These are phyloP conservation scores for Pyrenophora teres DNA, from an alignment of 2,329 filamentous ascomycete species.

Conservation along the genomic window DNA sequence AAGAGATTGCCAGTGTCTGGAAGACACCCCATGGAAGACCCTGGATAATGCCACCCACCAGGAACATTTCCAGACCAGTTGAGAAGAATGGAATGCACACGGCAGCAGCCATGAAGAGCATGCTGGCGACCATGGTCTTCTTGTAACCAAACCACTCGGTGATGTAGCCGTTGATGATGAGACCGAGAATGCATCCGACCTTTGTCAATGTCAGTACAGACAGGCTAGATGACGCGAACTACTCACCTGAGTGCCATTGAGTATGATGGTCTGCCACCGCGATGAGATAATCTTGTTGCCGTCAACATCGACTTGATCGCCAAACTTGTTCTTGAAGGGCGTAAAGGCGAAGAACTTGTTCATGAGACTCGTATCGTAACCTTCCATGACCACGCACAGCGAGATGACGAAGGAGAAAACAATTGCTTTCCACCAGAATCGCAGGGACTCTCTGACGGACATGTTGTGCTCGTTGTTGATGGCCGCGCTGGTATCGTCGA, in stretches of 20 bases:
- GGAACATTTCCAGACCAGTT: constrained; percentile 57
- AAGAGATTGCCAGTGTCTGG: constrained; percentile 38
- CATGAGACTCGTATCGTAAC: constrained; percentile 78
- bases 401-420: constrained; percentile 81
- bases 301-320: constrained; percentile 40
- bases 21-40: constrained; percentile 52
- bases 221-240: neutral
- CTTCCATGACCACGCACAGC: constrained; percentile 86
- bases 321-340: constrained; percentile 49
- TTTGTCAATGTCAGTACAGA: constrained; percentile 21
- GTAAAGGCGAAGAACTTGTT: constrained; percentile 70
- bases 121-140: constrained; percentile 32
- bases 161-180: constrained; percentile 51
- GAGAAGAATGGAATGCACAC: constrained; percentile 38
- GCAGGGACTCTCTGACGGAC: constrained; percentile 70
- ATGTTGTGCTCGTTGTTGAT: constrained; percentile 53
- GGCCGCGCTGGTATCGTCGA: constrained; percentile 27
- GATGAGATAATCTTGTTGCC: constrained; percentile 47
- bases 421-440: constrained; percentile 82
- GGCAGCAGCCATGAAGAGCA: constrained; percentile 28
- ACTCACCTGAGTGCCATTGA: constrained; percentile 49
- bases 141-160: constrained; percentile 49
- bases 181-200: constrained; percentile 49
- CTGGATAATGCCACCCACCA: constrained; percentile 60
- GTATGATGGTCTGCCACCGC: constrained; percentile 51